Base-by-base conservation (phyloP, 768 basidiomycete genomes). In the Suillus paluster region DNA sequence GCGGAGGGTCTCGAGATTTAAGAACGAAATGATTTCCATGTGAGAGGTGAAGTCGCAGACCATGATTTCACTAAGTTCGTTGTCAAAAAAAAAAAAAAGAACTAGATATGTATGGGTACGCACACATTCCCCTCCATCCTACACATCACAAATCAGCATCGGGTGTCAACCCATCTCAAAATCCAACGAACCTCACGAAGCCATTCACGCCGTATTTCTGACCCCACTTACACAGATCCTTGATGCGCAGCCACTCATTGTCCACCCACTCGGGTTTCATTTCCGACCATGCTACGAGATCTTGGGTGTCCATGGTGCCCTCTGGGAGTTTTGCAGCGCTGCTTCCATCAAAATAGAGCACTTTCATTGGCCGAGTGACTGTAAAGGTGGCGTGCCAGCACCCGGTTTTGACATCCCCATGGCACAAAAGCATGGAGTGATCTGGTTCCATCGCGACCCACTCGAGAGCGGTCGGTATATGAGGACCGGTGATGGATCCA, bases 51-150 rank as follows among this genome's bases (percentile, higher is more conserved):
- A 83, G 63, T 83, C 74, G 63, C 82, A 83, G 11, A 82, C 70
- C 77, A 82, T 81, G 19, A 81, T 70, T 67, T 84, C 83, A 61
- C 81, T 83, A 50, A n/a, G 2, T 25, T 21, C 34, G 12, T 59
- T 15, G 14, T 41, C 41, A 41, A 19, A 17, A 41, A 60, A 3
- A 17, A 8, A 21, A 2, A 7, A 17, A 63, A 9, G 23, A 19
- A 15, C 2, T 8, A n/a, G n/a, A n/a, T n/a, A 58, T n/a, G 33
- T 44, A 41, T 19, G 5, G 11, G 25, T 14, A 71, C 81, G 66
- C 63, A 83, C 81, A 85, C 82, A 63, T 80, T 75, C 75, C 79
- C 77, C 73, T 82, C 79, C 82, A 82, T 82, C 63, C 79, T 82
- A 38, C 12, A 48, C 11, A 7, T 56, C 84, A 84, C 25, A 42